These are phyloP conservation scores for Entoloma clypeatum DNA, from an alignment of 1,284 basidiomycete genomes.

Conservation along the genomic window DNA sequence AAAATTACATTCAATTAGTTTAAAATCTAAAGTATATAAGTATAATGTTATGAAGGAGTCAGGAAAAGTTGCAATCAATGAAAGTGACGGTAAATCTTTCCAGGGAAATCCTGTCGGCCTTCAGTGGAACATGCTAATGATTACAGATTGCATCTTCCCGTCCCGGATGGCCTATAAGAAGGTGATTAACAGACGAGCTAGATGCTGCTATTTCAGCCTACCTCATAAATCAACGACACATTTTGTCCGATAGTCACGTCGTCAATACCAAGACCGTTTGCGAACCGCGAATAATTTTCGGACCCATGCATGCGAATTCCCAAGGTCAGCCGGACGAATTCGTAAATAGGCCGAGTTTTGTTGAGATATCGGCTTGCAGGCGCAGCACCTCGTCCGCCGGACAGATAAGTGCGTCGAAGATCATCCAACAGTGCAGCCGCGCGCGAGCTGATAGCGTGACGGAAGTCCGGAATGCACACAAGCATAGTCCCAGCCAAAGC, in stretches of 20 bases:
- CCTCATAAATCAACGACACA: conserved; percentile 69
- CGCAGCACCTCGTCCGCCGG: conserved; percentile 48
- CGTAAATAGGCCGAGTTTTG: conserved; percentile 64
- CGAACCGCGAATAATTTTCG: conserved; percentile 59
- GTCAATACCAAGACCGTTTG: conserved; percentile 50
- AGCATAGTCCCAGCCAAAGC: conserved; percentile 42
- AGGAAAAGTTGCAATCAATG: background rate
- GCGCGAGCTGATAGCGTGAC: conserved; percentile 41
- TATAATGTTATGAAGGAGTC: too few species aligned
- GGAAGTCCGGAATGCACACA: conserved; percentile 61
- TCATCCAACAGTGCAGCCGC: conserved; percentile 42
- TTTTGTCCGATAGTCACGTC: conserved; percentile 65
- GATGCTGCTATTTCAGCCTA: conserved; percentile 18
- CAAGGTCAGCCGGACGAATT: conserved; percentile 67
- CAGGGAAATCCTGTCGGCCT: background rate
- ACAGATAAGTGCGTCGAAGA: conserved; percentile 52
- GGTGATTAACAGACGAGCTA: conserved; percentile 28
- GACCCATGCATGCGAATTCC: conserved; percentile 72
- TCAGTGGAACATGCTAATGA: conserved; percentile 46
- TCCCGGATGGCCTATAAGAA: conserved; percentile 48
- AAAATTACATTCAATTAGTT: too few species aligned
- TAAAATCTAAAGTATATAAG: too few species aligned
- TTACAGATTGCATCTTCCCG: conserved; percentile 60
- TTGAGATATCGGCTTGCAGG: conserved; percentile 65
- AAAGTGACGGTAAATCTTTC: too few species aligned